phyloP scores from a whole-genome alignment of 768 basidiomycete genomes.

The Auriscalpium vulgare region DNA sequence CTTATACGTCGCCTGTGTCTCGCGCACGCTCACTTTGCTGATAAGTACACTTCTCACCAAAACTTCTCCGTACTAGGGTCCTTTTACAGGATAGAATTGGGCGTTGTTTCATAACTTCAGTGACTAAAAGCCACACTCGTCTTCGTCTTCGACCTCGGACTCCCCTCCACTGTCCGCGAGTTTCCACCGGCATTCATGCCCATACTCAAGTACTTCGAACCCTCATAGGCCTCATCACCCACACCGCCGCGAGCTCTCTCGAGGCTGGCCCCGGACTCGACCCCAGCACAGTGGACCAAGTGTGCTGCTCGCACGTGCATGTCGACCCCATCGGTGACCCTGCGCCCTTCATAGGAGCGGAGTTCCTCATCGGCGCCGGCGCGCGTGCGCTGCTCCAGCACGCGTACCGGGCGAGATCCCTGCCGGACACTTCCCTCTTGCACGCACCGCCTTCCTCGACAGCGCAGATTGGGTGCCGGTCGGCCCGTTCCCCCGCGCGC shows the following conservation, averaged over 20 bases:
- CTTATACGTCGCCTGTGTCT: too few species aligned
- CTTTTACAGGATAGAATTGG: too few species aligned
- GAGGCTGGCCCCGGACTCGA: conserved; percentile 6
- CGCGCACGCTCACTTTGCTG: too few species aligned
- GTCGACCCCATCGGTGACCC: conserved; percentile 12
- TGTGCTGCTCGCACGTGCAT: conserved; percentile 10
- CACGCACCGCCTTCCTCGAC: conserved; percentile 5
- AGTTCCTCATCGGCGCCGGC: conserved; percentile 4
- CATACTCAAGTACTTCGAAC: neutral
- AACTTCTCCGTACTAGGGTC: too few species aligned
- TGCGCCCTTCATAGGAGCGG: too few species aligned
- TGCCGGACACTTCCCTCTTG: neutral
- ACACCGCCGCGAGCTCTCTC: neutral
- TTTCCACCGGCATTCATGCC: neutral
- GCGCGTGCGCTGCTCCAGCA: neutral
- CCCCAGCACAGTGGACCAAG: neutral
- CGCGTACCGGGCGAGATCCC: neutral
- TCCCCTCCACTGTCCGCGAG: neutral
- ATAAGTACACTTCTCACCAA: too few species aligned
- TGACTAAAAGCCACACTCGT: too few species aligned
- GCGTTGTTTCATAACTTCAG: too few species aligned
- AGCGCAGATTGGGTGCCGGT: conserved; percentile 5
- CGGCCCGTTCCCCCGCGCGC: conserved; percentile 14
- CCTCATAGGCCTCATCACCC: neutral
- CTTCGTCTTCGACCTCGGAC: too few species aligned